A percentile compares a stretch with the other conserved stretches of the same genome.
Evolutionary conservation across 2,329 filamentous ascomycete species (phyloP).

Genomic region (Macrophomina phaseolina): DNA sequence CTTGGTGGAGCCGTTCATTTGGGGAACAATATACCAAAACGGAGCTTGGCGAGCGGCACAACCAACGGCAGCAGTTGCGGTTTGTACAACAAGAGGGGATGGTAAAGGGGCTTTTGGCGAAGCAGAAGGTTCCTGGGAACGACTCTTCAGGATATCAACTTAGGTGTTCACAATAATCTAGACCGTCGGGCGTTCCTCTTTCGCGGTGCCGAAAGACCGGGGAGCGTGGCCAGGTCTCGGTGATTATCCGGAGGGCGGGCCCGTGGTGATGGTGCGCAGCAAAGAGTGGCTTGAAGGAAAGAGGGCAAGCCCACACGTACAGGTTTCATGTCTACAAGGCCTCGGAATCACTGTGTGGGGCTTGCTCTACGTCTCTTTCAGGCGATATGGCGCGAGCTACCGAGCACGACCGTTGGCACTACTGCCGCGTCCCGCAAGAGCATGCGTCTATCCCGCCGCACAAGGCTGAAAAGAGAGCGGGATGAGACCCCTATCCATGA

Average conservation of each 20-base stretch:
- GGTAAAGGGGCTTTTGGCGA: too few relatives aligned
- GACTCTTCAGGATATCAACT: too few relatives aligned
- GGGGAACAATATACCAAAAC: not conserved
- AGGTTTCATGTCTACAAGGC: constrained; percentile 16
- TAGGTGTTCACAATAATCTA: not conserved
- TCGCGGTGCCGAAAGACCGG: too few relatives aligned
- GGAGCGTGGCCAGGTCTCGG: not conserved
- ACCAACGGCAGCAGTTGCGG: not conserved
- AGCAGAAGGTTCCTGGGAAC: too few relatives aligned
- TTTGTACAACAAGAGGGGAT: too few relatives aligned
- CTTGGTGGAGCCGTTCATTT: constrained; percentile 11
- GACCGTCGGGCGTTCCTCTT: not conserved
- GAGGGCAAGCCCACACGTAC: not conserved
- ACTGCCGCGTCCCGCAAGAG: not conserved
- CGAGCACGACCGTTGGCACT: not conserved
- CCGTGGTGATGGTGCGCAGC: not conserved
- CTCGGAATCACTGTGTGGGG: constrained; percentile 2
- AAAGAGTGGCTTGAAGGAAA: not conserved
- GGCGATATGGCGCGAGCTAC: not conserved
- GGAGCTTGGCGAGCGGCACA: constrained; percentile 1
- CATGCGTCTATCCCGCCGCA: not conserved
- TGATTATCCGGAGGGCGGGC: not conserved
- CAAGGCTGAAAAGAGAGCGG: constrained; percentile 4
- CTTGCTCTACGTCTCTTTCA: not conserved
- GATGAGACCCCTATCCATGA: not conserved